phyloP scores from a whole-genome alignment of 169 alveolate genomes.

The Plasmodium relictum region DNA sequence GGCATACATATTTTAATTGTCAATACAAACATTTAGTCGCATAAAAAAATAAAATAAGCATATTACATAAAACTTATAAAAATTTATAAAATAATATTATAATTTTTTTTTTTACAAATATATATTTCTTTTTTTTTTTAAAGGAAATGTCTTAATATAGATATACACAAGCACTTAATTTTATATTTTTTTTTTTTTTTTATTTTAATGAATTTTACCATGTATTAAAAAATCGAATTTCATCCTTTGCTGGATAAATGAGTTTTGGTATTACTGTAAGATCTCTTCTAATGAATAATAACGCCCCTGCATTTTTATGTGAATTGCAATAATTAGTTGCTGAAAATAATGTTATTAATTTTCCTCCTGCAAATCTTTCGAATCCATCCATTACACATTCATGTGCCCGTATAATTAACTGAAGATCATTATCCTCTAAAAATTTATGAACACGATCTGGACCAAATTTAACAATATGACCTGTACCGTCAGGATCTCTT shows the following conservation, averaged over 20 bases:
- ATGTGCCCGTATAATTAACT: constrained; percentile 96
- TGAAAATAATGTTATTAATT: constrained; percentile 97
- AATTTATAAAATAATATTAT: not conserved
- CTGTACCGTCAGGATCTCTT: constrained; percentile 99
- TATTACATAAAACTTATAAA: not conserved
- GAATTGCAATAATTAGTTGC: constrained; percentile 99
- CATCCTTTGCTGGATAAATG: constrained; percentile 95
- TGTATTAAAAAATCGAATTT: constrained; percentile 76
- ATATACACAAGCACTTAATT: not conserved
- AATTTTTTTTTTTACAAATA: not conserved
- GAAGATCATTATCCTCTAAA: constrained; percentile 89
- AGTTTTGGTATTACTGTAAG: constrained; percentile 98
- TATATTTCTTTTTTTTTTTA: not conserved
- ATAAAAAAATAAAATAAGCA: too few relatives aligned
- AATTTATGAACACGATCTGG: constrained; percentile 94
- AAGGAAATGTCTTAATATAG: too few relatives aligned
- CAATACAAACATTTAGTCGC: not conserved
- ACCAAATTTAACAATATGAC: constrained; percentile 99
- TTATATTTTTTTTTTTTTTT: not conserved
- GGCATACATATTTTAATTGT: not conserved
- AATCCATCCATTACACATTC: constrained; percentile 99
- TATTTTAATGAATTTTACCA: constrained; percentile 20
- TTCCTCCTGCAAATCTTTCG: constrained; percentile 99
- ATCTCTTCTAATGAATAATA: constrained; percentile 96
- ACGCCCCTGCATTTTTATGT: constrained; percentile 99